Base-by-base conservation (phyloP, 805 yeast genomes). In the Maudiozyma pseudohumilis region DNA sequence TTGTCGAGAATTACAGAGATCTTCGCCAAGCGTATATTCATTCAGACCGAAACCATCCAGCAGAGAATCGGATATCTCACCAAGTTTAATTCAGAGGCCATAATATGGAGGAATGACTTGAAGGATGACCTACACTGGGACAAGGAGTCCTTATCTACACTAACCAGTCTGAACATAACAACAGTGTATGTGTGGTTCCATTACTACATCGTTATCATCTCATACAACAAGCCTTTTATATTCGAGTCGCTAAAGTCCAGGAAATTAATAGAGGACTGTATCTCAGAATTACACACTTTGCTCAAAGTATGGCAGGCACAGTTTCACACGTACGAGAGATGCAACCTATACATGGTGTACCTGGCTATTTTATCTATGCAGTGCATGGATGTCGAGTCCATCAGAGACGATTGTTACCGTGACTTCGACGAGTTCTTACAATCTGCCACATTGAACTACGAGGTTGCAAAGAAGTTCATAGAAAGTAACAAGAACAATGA, bases 201-300 rank as follows among this genome's bases (percentile, higher is more conserved):
- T 46, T 75, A 73, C 49, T 75, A 74, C 46, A 64, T 75, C 25
- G 63, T 72, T 8, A 48, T 72, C n/a, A 59, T 75, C 12, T 74
- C 80, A 44, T 62, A 74, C 31, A 75, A 75, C 46, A 59, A 77
- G 21, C 79, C 79, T 5, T 74, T 74, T 45, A 64, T 73, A 6
- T 46, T 41, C 25, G 55, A 53, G 20, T 33, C 45, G 1, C 36
- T 39, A 9, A 38, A 48, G 29, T 49, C 56, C 29, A 43, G 46
- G 34, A 35, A 38, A 13, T 24, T 52, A 12, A 46, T 52, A 11
- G 54, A 55, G 29, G 46, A 47, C 5, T 48, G 47, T 20, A 51
- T 52, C 11, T 52, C 50, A 34, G 59, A 54, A 34, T 34, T 54
- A 17, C 40, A 47, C 35, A 38, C 27, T 8, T 36, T 52, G 17